Evolutionary conservation across 2,329 filamentous ascomycete genomes (phyloP), one percentile per base, ranked within the genome.

Genomic region (Xylaria digitata): DNA sequence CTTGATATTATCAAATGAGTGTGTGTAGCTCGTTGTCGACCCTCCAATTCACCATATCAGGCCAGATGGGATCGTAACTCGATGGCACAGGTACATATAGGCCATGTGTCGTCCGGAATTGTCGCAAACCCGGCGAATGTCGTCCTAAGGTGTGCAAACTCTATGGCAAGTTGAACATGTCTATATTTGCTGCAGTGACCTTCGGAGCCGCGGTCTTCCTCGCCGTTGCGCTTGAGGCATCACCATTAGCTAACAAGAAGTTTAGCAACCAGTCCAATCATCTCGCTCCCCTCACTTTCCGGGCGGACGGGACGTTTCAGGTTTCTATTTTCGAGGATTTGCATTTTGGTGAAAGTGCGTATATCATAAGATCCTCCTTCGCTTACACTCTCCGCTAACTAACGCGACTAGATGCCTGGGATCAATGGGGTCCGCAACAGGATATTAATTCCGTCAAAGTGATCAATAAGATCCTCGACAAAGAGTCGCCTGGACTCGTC

Each of bases 301-400:
- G 74, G 8, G 21, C 71, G 0, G 80, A 84, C 50, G 83, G 83
- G 6, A 82, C 79, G 0, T 86, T 87, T 70, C 82, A 85, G 58
- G 79, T 87, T 37, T 80, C 87, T 1, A 83, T 93, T 13, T 91
- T 93, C 67, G 85, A 87, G 32, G 91, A 93, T 71, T 78, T 93
- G 7, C 90, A 93, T 75, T 91, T 90, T 74, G 91, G 90, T 9
- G 90, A 93, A 77, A 85, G 87, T 87, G 78, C 70, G 79, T 75
- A 2, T 21, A 21, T 30, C 8, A 21, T 32, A 37, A 1, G 17
- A 45, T 43, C n/a, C 30, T 46, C 30, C 46, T 48, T 21, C 23
- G n/a, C 50, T 26, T 26, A 40, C 48, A 48, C 17, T 30, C n/a
- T n/a, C 15, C 11, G 21, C 57, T 55, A 46, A 26, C 46, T 57